phyloP scores from a whole-genome alignment of 805 yeast genomes.

The Kluyveromyces nonfermentans region DNA sequence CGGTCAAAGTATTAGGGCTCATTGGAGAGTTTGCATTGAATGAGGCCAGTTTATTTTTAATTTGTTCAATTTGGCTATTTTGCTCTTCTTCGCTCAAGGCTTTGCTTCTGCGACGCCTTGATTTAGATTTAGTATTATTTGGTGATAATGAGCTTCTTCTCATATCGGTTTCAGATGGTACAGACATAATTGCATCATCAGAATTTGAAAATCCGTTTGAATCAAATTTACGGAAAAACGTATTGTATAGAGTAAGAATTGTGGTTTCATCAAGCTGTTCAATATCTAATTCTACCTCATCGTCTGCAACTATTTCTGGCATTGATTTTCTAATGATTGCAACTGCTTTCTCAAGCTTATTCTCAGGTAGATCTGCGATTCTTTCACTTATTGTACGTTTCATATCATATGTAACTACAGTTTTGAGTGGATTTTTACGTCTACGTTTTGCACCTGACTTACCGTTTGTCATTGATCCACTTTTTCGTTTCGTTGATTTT shows the following conservation, averaged over 20 bases:
- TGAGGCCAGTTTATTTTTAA: conserved; percentile 68
- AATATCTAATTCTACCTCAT: conserved; percentile 94
- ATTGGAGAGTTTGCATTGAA: conserved; percentile 48
- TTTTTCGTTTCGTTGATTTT: conserved; percentile 33
- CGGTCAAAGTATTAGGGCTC: conserved; percentile 26
- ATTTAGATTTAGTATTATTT: conserved; percentile 4
- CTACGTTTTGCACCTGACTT: conserved; percentile 12
- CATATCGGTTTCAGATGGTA: conserved; percentile 3
- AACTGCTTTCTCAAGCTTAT: conserved; percentile 73
- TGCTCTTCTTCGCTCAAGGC: conserved; percentile 59
- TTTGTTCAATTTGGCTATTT: conserved; percentile 54
- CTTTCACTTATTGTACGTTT: conserved; percentile 86
- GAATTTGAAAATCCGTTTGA: conserved; percentile 7
- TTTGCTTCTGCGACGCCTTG: conserved; percentile 41
- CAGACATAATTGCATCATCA: conserved; percentile 8
- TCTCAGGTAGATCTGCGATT: conserved; percentile 67
- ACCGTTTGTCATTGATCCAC: conserved; percentile 11
- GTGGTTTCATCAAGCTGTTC: conserved; percentile 84
- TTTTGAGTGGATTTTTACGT: conserved; percentile 26
- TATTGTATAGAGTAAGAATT: conserved; percentile 71
- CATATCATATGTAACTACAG: conserved; percentile 85
- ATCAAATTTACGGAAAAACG: conserved; percentile 50
- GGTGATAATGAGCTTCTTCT: conserved; percentile 10
- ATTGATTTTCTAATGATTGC: conserved; percentile 74
- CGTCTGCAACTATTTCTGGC: conserved; percentile 54